phyloP scores from a whole-genome alignment of 2,329 filamentous ascomycete genomes.

The Arthrobotrys sinensis region DNA sequence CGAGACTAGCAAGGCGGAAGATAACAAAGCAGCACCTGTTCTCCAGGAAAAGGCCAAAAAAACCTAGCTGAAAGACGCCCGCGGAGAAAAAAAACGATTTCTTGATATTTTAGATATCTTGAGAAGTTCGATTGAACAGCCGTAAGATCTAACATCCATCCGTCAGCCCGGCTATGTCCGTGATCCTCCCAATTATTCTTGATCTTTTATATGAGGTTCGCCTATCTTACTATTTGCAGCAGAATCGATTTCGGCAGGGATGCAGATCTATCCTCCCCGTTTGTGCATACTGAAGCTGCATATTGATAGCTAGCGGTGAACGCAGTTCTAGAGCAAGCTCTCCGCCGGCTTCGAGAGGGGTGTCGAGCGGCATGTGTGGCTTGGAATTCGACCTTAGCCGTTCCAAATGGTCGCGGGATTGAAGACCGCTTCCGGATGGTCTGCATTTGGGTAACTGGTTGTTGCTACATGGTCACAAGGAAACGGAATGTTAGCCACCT shows the following conservation, averaged over 20 bases:
- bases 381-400: constrained; percentile 39
- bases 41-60: constrained; percentile 33
- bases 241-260: constrained; percentile 44
- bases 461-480: constrained; percentile 27
- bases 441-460: constrained; percentile 51
- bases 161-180: neutral
- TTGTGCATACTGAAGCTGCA: constrained; percentile 22
- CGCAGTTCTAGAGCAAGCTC: constrained; percentile 49
- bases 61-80: neutral
- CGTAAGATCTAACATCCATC: constrained; percentile 42
- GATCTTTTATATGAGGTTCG: neutral
- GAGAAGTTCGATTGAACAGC: constrained; percentile 30
- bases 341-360: constrained; percentile 7
- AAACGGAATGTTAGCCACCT: constrained; percentile 25
- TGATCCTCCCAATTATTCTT: neutral
- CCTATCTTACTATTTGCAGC: constrained; percentile 56
- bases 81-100: neutral
- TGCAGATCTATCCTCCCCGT: constrained; percentile 21
- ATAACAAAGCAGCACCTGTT: constrained; percentile 1
- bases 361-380: constrained; percentile 16
- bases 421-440: constrained; percentile 48
- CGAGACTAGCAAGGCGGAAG: neutral
- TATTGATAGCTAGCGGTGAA: constrained; percentile 59
- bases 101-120: constrained; percentile 6
- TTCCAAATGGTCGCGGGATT: constrained; percentile 13